Evolutionary conservation across 768 basidiomycete genomes (phyloP), one percentile per base, ranked within the genome.

Genomic region (Phallus indusiatus): DNA sequence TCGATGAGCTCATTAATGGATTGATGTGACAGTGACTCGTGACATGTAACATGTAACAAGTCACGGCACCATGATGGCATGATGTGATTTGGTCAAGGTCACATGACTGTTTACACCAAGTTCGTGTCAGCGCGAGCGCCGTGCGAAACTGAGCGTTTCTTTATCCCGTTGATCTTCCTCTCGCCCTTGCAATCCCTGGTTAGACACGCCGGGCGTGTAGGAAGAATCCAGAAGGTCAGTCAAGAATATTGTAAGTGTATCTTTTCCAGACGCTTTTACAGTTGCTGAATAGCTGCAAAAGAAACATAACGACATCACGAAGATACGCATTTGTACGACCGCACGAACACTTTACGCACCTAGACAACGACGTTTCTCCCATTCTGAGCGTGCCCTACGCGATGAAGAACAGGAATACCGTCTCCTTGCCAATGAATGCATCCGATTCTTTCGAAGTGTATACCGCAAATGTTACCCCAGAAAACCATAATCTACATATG

Each of bases 381-480:
- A 10, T 11, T 14, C 42, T n/a, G 42, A 42, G 42, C 42, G 42
- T 42, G 42, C n/a, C 20, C 50, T 33, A 54, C 53, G 53, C 21
- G 24, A 56, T 56, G 55, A 42, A 46, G 42, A 47, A 47, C 55
- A 42, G 66, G 48, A 67, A 62, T 59, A 63, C 65, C 12, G 53
- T 66, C 20, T 66, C 67, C 51, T 60, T 67, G 56, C 66, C 16
- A 61, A 64, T n/a, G 54, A 56, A 37, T 56, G 59, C 55, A 59
- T 37, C 55, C 59, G 50, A 51, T 20, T 58, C 56, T 50, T 58
- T 58, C 20, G 56, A 58, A 22, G 47, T 51, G 62, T 70, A 64
- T 60, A 61, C 66, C 12, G 65, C 58, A n/a, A 66, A 68, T 14
- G 62, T 67, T 24, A 67, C 74, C 16, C 67, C 67, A 21, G 63